These are phyloP conservation scores for Pythium utonaiense DNA, from an alignment of 352 stramenopile species.

Conservation along the genomic window DNA sequence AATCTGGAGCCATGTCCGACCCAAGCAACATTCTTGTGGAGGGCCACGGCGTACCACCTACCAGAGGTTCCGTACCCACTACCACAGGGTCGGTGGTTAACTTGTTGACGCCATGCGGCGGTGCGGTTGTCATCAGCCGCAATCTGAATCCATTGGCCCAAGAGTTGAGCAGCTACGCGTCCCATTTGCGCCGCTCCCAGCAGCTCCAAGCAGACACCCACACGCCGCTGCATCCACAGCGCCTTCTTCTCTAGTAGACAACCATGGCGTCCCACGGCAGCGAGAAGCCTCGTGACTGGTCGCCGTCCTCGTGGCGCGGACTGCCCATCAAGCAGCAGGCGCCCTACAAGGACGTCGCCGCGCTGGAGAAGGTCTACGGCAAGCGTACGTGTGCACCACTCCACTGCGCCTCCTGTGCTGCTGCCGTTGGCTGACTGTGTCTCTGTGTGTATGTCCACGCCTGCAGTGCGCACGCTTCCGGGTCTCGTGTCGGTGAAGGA, in stretches of 20 bases:
- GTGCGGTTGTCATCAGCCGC: constrained; percentile 1
- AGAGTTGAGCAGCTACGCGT: neutral
- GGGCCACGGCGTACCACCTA: neutral
- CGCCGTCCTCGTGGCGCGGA: constrained; percentile 66
- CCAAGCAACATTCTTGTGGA: constrained; percentile 19
- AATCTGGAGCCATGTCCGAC: neutral
- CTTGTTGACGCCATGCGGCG: constrained; percentile 16
- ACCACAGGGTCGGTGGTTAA: neutral
- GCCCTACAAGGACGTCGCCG: constrained; percentile 57
- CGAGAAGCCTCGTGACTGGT: constrained; percentile 31
- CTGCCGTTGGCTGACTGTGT: constrained; percentile 6
- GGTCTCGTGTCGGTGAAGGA: constrained; percentile 96
- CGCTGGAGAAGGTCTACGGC: constrained; percentile 66
- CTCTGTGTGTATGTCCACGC: constrained; percentile 33
- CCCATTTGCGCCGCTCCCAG: neutral
- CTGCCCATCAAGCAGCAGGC: constrained; percentile 85
- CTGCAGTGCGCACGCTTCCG: constrained; percentile 72
- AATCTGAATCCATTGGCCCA: constrained; percentile 1
- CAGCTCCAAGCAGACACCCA: neutral
- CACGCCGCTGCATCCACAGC: neutral
- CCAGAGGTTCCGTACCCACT: constrained; percentile 2
- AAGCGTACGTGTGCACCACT: constrained; percentile 77
- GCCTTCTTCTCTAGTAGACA: neutral
- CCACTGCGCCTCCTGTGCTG: neutral
- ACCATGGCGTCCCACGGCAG: neutral